A percentile compares a stretch with the other conserved stretches of the same genome.
Conservation (phyloP, 1,284 basidiomycete genomes). For the Ganoderma sinense region DNA sequence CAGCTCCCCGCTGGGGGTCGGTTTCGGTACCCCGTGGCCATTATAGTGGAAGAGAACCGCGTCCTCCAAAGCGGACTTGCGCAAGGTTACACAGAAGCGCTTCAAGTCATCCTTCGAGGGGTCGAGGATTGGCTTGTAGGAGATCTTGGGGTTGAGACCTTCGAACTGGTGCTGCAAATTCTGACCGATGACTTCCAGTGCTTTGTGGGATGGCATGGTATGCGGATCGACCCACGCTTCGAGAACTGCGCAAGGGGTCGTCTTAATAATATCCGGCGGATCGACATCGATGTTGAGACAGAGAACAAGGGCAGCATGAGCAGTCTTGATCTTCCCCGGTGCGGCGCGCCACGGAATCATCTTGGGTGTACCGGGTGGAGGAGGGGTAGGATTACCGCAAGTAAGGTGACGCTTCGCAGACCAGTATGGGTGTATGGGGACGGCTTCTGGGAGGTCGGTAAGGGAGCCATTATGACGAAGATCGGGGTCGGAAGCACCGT, state of each 20-base stretch:
- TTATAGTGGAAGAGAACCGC: constrained; percentile 98
- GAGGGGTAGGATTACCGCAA: constrained; percentile 83
- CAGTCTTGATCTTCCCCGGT: constrained; percentile 88
- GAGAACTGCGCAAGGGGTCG: constrained; percentile 92
- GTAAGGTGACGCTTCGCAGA: constrained; percentile 88
- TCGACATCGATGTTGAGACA: constrained; percentile 99
- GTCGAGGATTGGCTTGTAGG: constrained; percentile 93
- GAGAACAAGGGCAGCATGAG: constrained; percentile 92
- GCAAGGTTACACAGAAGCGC: constrained; percentile 86
- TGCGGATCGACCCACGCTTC: constrained; percentile 99
- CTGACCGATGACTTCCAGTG: constrained; percentile 88
- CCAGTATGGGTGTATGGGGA: constrained; percentile 78
- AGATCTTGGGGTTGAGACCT: constrained; percentile 89
- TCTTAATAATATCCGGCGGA: constrained; percentile 97
- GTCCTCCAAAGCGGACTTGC: constrained; percentile 93
- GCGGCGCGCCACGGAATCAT: constrained; percentile 83
- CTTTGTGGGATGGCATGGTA: constrained; percentile 87
- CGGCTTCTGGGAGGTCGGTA: constrained; percentile 55
- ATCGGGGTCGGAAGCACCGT: constrained; percentile 43
- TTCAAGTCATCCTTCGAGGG: constrained; percentile 96
- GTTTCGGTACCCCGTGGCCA: constrained; percentile 97
- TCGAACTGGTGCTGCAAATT: constrained; percentile 98
- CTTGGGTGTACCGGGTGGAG: constrained; percentile 67
- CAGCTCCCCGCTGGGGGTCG: constrained; percentile 94
- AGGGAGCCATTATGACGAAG: constrained; percentile 46